phyloP scores from a whole-genome alignment of 495 filamentous ascomycete species.

The Trichoderma gamsii region DNA sequence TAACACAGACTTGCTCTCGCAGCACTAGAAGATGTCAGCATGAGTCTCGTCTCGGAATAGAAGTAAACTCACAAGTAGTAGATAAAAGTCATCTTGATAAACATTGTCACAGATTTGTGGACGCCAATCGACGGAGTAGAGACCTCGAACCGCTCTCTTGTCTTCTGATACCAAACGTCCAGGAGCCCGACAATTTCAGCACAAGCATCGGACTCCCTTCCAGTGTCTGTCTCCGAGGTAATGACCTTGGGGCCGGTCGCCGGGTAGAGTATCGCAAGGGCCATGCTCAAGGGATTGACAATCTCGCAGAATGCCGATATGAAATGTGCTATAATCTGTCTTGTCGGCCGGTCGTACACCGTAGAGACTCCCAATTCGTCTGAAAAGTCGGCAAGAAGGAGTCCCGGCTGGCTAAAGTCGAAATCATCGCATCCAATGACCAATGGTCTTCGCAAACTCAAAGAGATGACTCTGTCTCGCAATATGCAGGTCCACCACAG shows the following conservation, averaged over 20 bases:
- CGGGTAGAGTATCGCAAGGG: neutral
- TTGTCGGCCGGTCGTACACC: neutral
- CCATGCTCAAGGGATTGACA: neutral
- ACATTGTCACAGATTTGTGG: constrained; percentile 3
- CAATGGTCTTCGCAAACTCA: neutral
- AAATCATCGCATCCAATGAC: constrained; percentile 4
- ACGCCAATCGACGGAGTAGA: constrained; percentile 4
- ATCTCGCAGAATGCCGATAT: constrained; percentile 1
- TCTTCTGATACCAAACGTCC: neutral
- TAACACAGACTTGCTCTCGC: neutral
- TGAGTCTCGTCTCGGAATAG: no score
- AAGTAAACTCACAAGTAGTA: constrained; percentile 1
- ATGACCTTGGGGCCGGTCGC: neutral
- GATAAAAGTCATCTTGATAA: constrained; percentile 8
- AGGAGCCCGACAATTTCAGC: neutral
- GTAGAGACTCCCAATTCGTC: neutral
- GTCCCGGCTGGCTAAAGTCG: neutral
- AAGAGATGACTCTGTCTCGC: neutral
- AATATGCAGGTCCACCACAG: constrained; percentile 8
- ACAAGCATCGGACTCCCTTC: neutral
- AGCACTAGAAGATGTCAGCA: neutral
- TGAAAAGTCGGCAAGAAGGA: neutral
- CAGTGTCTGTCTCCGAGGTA: neutral
- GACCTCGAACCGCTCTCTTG: neutral
- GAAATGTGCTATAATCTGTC: neutral